phyloP scores from a whole-genome alignment of 352 stramenopile species.

The Pythium phragmiticola region DNA sequence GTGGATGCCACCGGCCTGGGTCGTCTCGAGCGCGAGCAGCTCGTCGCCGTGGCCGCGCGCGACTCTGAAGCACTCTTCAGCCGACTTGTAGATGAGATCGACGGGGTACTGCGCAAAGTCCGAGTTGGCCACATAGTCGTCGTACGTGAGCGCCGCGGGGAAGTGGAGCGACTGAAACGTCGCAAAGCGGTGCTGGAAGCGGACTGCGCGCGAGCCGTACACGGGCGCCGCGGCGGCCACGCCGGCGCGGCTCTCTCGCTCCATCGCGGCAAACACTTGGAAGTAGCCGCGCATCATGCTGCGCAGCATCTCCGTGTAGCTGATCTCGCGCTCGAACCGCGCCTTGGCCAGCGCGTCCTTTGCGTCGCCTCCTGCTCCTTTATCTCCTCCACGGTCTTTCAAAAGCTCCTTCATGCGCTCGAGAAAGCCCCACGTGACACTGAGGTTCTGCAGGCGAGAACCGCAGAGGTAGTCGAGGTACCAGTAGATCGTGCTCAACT shows the following conservation, averaged over 20 bases:
- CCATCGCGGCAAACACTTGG: conserved; percentile 71
- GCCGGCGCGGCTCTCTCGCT: conserved; percentile 50
- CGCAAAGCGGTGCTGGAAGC: conserved; percentile 78
- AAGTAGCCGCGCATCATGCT: conserved; percentile 80
- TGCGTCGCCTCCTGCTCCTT: not conserved
- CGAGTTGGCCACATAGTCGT: conserved; percentile 75
- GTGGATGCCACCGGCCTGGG: conserved; percentile 23
- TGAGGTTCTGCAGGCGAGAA: conserved; percentile 82
- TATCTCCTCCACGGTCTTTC: conserved; percentile 29
- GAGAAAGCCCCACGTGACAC: conserved; percentile 76
- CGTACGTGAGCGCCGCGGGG: conserved; percentile 61
- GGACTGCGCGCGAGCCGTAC: conserved; percentile 65
- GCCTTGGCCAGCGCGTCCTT: conserved; percentile 47
- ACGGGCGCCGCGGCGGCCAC: conserved; percentile 41
- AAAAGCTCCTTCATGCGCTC: conserved; percentile 80
- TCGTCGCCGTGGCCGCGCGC: conserved; percentile 53
- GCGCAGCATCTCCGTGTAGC: conserved; percentile 75
- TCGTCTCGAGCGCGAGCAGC: conserved; percentile 27
- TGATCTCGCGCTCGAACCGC: conserved; percentile 71
- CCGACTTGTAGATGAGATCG: conserved; percentile 80
- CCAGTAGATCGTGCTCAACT: conserved; percentile 79
- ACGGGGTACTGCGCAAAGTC: conserved; percentile 75
- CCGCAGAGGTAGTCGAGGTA: conserved; percentile 86
- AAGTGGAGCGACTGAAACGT: conserved; percentile 76
- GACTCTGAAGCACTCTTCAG: conserved; percentile 83